Base-by-base conservation (phyloP, 352 stramenopile species). In the Phytophthora aleatoria region DNA sequence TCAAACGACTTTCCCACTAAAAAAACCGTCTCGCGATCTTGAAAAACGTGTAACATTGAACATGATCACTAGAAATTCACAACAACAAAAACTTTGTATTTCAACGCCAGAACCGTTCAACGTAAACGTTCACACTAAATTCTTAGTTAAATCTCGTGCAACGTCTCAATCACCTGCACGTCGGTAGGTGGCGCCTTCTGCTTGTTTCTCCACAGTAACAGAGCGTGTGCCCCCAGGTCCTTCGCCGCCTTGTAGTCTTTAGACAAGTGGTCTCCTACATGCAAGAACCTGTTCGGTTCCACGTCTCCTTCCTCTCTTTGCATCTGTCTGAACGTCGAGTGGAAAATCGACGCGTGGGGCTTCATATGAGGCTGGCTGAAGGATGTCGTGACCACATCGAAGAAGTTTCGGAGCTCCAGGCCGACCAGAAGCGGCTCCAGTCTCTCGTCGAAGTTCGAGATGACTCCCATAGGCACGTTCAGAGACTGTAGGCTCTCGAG, bases 371-470 rank as follows among this genome's bases (percentile, higher is more conserved):
- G 55, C n/a, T 81, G 61, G 3, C 20, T 43, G 63, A 85, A 94
- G 2, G 85, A 94, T 35, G 76, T 82, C 36, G 81, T 78, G 48
- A 91, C 76, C 33, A 80, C 72, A 5, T 83, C 56, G 36, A 92
- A 89, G 54, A 71, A 81, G 30, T 58, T 53, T 33, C 64, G 57
- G 12, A 94, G 76, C 30, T 58, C 58, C 39, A 92, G 51, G 0
- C 67, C 75, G 0, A 44, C 43, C 3, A 94, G 60, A 26, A 94
- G 67, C 2, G 43, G 16, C 31, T 75, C 67, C 3, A 94, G 68
- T 2, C 85, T 71, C 59, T 94, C 83, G 58, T 94, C 85, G 66
- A 91, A 92, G 68, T 94, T 90, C 52, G 83, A 94, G 30, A 94
- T 76, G 54, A 92, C 74, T 31, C 76, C 85, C 52, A 92, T 71